Evolutionary conservation across 192 early-diverging fungal species (phyloP).

Genomic region (Coemansia umbellata): DNA sequence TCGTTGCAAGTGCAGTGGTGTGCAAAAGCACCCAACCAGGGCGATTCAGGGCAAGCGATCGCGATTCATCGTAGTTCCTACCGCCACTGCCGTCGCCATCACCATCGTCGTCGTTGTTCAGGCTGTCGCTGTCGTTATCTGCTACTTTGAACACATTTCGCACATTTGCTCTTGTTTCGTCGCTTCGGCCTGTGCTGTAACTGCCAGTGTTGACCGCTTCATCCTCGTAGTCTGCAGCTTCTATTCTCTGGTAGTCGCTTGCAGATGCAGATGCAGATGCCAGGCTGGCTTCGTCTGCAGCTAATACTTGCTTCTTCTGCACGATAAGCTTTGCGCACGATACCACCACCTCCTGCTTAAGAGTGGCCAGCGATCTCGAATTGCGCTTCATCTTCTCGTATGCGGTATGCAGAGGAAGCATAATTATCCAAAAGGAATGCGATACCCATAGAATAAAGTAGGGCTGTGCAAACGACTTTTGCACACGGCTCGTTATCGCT

Average conservation of each 20-base stretch:
- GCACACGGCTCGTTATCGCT: conserved; percentile 41
- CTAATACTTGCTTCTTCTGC: conserved; percentile 11
- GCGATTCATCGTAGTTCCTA: conserved; percentile 1
- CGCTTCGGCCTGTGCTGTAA: neutral
- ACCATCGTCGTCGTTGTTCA: neutral
- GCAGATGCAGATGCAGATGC: neutral
- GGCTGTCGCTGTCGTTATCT: neutral
- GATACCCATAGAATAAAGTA: conserved; percentile 55
- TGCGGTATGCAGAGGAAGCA: conserved; percentile 40
- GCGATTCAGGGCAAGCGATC: conserved; percentile 12
- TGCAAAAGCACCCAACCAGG: conserved; percentile 26
- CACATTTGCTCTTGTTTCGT: neutral
- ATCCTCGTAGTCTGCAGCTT: conserved; percentile 2
- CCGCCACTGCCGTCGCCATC: neutral
- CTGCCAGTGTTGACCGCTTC: neutral
- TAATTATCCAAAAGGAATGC: conserved; percentile 47
- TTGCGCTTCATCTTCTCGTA: conserved; percentile 39
- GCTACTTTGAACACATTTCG: neutral
- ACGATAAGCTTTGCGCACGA: conserved; percentile 39
- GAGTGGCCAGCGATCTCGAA: conserved; percentile 21
- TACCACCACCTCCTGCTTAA: conserved; percentile 37
- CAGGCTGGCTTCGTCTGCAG: neutral
- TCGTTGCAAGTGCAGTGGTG: conserved; percentile 13
- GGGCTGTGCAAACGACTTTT: conserved; percentile 46
- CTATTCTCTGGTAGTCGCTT: conserved; percentile 20